phyloP scores from a whole-genome alignment of 2,329 filamentous ascomycete species.

The Diplodia intermedia region DNA sequence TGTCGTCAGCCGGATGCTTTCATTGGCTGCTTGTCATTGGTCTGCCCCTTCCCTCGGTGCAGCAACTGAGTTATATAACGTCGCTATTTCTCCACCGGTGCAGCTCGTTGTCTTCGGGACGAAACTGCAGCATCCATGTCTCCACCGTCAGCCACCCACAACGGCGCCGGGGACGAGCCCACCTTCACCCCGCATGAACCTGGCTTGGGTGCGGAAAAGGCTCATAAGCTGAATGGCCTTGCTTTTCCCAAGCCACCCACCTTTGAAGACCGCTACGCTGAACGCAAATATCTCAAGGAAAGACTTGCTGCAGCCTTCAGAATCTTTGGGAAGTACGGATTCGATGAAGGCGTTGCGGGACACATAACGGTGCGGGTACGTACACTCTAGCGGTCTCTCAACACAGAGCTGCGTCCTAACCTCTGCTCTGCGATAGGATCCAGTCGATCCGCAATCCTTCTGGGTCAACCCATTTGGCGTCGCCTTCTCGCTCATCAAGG shows the following conservation, averaged over 20 bases:
- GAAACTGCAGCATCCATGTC: background rate
- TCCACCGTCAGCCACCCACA: slow-evolving; percentile 20
- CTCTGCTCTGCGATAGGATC: slow-evolving; percentile 49
- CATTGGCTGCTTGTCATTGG: slow-evolving; percentile 2
- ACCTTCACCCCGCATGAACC: slow-evolving; percentile 44
- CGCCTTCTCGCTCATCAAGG: slow-evolving; percentile 67
- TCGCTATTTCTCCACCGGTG: background rate
- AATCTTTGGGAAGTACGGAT: slow-evolving; percentile 50
- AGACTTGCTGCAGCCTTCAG: slow-evolving; percentile 49
- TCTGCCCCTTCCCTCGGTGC: background rate
- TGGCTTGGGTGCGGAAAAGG: slow-evolving; percentile 41
- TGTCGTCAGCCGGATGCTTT: background rate
- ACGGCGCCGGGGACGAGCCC: slow-evolving; percentile 36
- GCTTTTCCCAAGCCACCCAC: slow-evolving; percentile 43
- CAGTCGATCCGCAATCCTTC: slow-evolving; percentile 65
- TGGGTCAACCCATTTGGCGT: slow-evolving; percentile 73
- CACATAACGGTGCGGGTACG: slow-evolving; percentile 65
- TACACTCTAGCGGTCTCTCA: background rate
- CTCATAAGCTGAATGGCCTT: slow-evolving; percentile 36
- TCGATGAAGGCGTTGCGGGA: slow-evolving; percentile 61
- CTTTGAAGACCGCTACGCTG: slow-evolving; percentile 48
- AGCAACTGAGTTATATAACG: background rate
- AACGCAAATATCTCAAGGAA: slow-evolving; percentile 48
- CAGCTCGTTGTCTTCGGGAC: no score
- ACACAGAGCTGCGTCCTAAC: background rate